Evolutionary conservation across 2,329 filamentous ascomycete species (phyloP), one percentile per base, ranked within the genome.

Genomic region (Aspergillus nomiae): DNA sequence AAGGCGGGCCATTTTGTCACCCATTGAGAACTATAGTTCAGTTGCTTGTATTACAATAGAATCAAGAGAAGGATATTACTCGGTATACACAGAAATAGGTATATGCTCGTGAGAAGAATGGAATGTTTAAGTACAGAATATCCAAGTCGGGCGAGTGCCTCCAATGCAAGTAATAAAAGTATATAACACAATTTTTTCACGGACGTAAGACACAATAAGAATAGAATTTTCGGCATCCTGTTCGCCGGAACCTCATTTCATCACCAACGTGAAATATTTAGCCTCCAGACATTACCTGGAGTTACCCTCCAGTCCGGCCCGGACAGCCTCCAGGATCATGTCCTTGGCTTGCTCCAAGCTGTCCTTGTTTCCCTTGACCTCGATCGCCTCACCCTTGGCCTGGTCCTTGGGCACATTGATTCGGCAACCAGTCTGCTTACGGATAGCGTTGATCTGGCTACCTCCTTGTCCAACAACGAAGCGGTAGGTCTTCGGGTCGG

Each of bases 361-460:
- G 19, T 92, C 90, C 73, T 86, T 87, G 60, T 85, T 86, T 45
- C 95, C 95, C 41, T 90, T 84, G 71, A 99, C 91, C 82, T 97
- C 92, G 75, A 99, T 97, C 4, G 94, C 92, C 78, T 97, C 94
- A 26, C 84, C 85, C 69, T 82, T 80, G 43, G 83, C 83, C 78
- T 96, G 91, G 73, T 92, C 90, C 69, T 92, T 89, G 26, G 95
- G 95, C 46, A 99, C 94, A 68, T 94, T 93, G 76, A 99, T 96
- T 81, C 91, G 93, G 80, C 94, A 97, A 60, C 91, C 92, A 58
- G 93, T 97, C 83, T 95, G 89, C 82, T 92, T 92, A 70, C 95
- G 89, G 76, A 99, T 97, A 48, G 88, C 83, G 80, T 97, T 97
- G 77, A 99, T 96, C 79, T 94, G 94, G 77, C 88, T 91, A 63